Evolutionary conservation across 129 eudicot species (phyloP).

Genomic region (Solidago caesia): DNA sequence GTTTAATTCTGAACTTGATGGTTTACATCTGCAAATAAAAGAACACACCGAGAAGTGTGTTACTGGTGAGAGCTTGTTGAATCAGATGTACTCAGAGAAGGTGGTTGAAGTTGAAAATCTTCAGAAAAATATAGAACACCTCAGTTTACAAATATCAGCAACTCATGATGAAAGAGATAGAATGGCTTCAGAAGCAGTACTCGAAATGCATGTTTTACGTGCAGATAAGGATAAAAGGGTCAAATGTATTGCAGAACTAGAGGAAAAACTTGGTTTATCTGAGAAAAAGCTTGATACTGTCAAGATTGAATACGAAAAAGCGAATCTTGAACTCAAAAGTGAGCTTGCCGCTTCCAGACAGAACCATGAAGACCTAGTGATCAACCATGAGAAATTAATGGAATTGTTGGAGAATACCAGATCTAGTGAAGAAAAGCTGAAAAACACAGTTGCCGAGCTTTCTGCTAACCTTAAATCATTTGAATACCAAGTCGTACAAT

Average conservation of each 20-base stretch:
- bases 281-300: slow-evolving; percentile 36
- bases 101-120: slow-evolving; percentile 47
- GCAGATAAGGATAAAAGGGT: slow-evolving; percentile 48
- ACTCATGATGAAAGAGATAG: slow-evolving; percentile 47
- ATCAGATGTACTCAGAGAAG: slow-evolving; percentile 45
- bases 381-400: slow-evolving; percentile 42
- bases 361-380: slow-evolving; percentile 34
- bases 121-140: slow-evolving; percentile 50
- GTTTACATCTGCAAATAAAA: slow-evolving; percentile 32
- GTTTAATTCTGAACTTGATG: slow-evolving; percentile 44
- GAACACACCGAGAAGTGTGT: slow-evolving; percentile 40
- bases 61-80: slow-evolving; percentile 34
- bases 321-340: slow-evolving; percentile 24
- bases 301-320: slow-evolving; percentile 37
- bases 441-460: slow-evolving; percentile 36
- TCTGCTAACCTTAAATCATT: slow-evolving; percentile 39
- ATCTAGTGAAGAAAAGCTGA: slow-evolving; percentile 46
- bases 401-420: slow-evolving; percentile 38
- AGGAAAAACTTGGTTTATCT: slow-evolving; percentile 36
- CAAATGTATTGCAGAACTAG: slow-evolving; percentile 37
- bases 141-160: slow-evolving; percentile 45
- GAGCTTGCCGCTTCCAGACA: slow-evolving; percentile 41
- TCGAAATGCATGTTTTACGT: slow-evolving; percentile 49
- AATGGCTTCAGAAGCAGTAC: slow-evolving; percentile 49
- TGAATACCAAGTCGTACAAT: slow-evolving; percentile 41